A percentile compares a stretch with the other conserved stretches of the same genome.
These are phyloP conservation scores for Bryopsis sp. DNA, from an alignment of 139 green algal genomes.

Conservation along the genomic window DNA sequence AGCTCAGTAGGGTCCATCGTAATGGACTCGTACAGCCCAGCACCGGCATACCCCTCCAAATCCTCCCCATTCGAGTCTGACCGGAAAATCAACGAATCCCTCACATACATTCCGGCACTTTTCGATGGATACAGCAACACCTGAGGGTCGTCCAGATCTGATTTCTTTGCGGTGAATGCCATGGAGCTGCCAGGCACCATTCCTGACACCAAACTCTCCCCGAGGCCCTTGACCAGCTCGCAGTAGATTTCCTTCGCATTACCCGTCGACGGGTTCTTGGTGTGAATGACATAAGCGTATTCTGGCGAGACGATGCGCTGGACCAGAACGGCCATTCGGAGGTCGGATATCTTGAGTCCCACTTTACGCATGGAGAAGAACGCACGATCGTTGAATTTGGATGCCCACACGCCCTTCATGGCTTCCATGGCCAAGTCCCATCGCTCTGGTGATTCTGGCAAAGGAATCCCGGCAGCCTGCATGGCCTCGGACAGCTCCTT, in stretches of 20 bases:
- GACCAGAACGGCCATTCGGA: conserved; percentile 97
- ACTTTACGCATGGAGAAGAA: conserved; percentile 69
- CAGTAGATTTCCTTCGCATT: conserved; percentile 72
- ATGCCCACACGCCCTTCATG: conserved; percentile 88
- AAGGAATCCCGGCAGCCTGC: conserved; percentile 56
- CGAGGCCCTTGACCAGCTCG: conserved; percentile 91
- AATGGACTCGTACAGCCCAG: conserved; percentile 87
- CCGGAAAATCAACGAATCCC: conserved; percentile 84
- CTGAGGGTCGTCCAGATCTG: conserved; percentile 67
- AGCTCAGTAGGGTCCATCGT: conserved; percentile 74
- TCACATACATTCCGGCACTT: conserved; percentile 82
- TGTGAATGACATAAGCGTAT: conserved; percentile 99
- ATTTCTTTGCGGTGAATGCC: conserved; percentile 65
- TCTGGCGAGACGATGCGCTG: conserved; percentile 84
- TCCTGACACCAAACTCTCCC: conserved; percentile 88
- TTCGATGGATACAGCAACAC: conserved; percentile 83
- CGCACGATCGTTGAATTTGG: conserved; percentile 96
- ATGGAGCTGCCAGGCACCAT: conserved; percentile 84
- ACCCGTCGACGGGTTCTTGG: conserved; percentile 83
- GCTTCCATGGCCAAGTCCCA: conserved; percentile 56
- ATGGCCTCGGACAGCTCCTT: conserved; percentile 55
- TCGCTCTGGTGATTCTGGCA: conserved; percentile 57
- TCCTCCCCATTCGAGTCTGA: conserved; percentile 93
- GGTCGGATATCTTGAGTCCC: conserved; percentile 74
- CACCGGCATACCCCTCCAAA: conserved; percentile 86